Conservation (phyloP, 2,329 filamentous ascomycete genomes). For the Pezicula rhizophila region DNA sequence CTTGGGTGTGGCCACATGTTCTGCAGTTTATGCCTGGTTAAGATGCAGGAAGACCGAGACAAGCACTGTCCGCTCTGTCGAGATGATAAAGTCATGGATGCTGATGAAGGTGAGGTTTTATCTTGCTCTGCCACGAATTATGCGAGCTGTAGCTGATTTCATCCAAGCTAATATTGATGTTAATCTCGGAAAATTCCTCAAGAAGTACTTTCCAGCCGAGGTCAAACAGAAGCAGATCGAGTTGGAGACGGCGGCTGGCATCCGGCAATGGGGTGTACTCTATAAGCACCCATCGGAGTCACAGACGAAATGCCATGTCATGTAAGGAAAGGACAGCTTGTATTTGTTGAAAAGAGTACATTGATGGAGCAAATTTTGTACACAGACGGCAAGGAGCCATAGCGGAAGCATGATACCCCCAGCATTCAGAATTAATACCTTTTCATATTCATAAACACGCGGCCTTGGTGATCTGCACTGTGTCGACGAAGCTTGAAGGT, state of each 20-base stretch:
- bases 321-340: conserved; percentile 36
- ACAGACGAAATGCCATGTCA: conserved; percentile 50
- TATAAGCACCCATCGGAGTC: conserved; percentile 46
- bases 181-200: conserved; percentile 62
- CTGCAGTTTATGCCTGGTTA: conserved; percentile 77
- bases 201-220: conserved; percentile 69
- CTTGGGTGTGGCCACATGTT: conserved; percentile 72
- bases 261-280: conserved; percentile 63
- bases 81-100: conserved; percentile 62
- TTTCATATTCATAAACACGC: no score
- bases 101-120: conserved; percentile 51
- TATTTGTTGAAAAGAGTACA: conserved; percentile 8
- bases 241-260: conserved; percentile 70
- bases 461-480: no score
- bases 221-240: conserved; percentile 60
- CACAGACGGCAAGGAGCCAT: no score
- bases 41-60: conserved; percentile 66
- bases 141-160: background rate
- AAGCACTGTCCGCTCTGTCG: conserved; percentile 72
- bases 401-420: no score
- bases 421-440: no score
- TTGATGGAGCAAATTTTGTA: no score
- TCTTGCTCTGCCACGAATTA: no score
- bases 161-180: conserved; percentile 60
- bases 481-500: no score